These are phyloP conservation scores for Fomitopsis serialis DNA, from an alignment of 768 basidiomycete genomes.

Conservation along the genomic window DNA sequence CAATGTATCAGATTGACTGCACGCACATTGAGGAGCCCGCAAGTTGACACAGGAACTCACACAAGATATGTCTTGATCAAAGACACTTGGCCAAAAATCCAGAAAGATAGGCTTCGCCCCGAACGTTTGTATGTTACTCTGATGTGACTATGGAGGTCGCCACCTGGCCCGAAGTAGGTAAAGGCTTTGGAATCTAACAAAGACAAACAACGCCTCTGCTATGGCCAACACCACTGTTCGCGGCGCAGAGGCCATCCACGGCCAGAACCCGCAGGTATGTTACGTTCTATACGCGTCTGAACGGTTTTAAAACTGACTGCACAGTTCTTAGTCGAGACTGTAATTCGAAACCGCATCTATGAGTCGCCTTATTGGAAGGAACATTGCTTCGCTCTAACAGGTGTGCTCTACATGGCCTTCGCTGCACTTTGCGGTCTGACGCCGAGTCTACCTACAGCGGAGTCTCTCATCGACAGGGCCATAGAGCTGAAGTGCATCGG, in stretches of 20 bases:
- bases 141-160: too few species aligned
- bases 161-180: not conserved
- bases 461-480: slow-evolving; percentile 89
- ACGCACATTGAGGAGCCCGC: too few species aligned
- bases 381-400: slow-evolving; percentile 95
- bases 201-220: slow-evolving; percentile 20
- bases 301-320: slow-evolving; percentile 18
- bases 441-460: slow-evolving; percentile 47
- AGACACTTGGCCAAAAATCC: too few species aligned
- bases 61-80: too few species aligned
- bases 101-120: too few species aligned
- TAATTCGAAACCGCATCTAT: slow-evolving; percentile 94
- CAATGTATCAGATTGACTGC: too few species aligned
- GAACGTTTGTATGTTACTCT: too few species aligned
- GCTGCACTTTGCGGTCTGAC: not conserved
- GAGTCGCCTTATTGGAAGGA: slow-evolving; percentile 97
- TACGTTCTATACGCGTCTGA: not conserved
- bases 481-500: slow-evolving; percentile 79
- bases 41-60: too few species aligned
- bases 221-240: slow-evolving; percentile 94
- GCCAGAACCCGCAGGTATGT: slow-evolving; percentile 90
- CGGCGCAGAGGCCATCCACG: slow-evolving; percentile 88
- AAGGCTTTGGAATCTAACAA: slow-evolving; percentile 15
- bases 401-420: slow-evolving; percentile 33
- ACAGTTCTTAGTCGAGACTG: slow-evolving; percentile 91